phyloP scores from a whole-genome alignment of 2,329 filamentous ascomycete genomes.

The Epichloe gansuensis region DNA sequence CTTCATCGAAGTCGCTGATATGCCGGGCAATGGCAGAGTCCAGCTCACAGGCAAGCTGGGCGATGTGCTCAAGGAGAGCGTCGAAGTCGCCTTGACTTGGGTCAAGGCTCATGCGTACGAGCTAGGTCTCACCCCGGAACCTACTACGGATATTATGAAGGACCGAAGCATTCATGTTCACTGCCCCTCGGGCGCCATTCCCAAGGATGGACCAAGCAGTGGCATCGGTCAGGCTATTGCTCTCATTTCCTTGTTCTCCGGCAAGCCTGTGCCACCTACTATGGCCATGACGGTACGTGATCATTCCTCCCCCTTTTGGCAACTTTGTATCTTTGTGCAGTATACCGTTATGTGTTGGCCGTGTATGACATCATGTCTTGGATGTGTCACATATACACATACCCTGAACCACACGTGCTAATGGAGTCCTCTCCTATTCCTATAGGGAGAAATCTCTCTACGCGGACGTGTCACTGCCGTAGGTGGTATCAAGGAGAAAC shows the following conservation, averaged over 20 bases:
- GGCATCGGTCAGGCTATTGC: slow-evolving; percentile 91
- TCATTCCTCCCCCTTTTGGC: background rate
- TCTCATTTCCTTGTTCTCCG: slow-evolving; percentile 78
- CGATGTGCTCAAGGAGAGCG: slow-evolving; percentile 91
- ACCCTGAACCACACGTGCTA: background rate
- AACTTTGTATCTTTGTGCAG: background rate
- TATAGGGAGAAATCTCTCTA: slow-evolving; percentile 57
- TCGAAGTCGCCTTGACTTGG: slow-evolving; percentile 93
- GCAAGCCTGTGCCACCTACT: slow-evolving; percentile 73
- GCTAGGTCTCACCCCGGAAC: slow-evolving; percentile 68
- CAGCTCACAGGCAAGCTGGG: slow-evolving; percentile 94
- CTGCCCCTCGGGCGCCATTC: slow-evolving; percentile 86
- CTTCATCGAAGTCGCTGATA: slow-evolving; percentile 96
- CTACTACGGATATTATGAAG: slow-evolving; percentile 89
- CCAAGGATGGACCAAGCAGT: slow-evolving; percentile 80
- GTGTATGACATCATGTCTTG: background rate
- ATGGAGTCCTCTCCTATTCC: background rate
- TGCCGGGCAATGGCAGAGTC: slow-evolving; percentile 84
- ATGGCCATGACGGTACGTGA: slow-evolving; percentile 79
- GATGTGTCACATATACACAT: background rate
- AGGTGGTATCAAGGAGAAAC: slow-evolving; percentile 96
- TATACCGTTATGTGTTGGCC: background rate
- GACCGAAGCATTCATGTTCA: slow-evolving; percentile 89
- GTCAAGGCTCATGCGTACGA: slow-evolving; percentile 93
- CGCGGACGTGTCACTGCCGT: slow-evolving; percentile 86